Base-by-base conservation (phyloP, 768 basidiomycete species). In the Mycena polygramma region DNA sequence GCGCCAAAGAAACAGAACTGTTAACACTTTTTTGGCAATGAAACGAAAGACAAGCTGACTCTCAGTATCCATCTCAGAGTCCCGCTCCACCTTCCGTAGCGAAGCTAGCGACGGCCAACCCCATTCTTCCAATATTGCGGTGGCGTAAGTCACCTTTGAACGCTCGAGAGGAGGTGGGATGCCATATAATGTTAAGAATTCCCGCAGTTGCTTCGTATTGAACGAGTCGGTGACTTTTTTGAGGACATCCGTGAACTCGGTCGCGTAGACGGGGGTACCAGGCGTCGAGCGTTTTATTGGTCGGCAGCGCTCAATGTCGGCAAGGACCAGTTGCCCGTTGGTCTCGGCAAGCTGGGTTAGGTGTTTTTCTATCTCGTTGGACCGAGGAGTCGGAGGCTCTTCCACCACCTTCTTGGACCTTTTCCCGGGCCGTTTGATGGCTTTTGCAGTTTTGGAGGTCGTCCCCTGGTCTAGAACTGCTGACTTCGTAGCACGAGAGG, bases 81-180 rank as follows among this genome's bases (percentile, higher is more conserved):
- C 88, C 54, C 82, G 82, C 74, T 81, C 83, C 61, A 84, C 79
- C 74, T 84, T 85, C 74, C 86, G 83, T 8, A 91, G 81, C 37
- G 86, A 83, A 53, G 82, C 79, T 63, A 92, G 76, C 35, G 90
- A 87, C 8, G 90, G 89, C 92, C 91, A 94, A 35, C 82, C 82
- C 93, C 93, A 95, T 65, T 85, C 80, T 77, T 92, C 89, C 35
- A 94, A 84, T 69, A 94, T 89, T 57, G 83, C 80, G 53, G 82
- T 82, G 48, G 86, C 87, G 73, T 79, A 81, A 45, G 81, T 75
- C 66, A 77, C 74, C 74, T 87, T 89, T 52, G 77, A 83, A 57
- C 78, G 76, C 52, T 75, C 79, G 7, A 70, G 75, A 49, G 79
- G 79, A 26, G 69, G 72, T 9, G 80, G 76, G 35, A 90, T 75